Percentiles rank a stretch among this genome's conserved stretches.
These are phyloP conservation scores for Boeremia exigua DNA, from an alignment of 2,329 filamentous ascomycete species.

Conservation along the genomic window DNA sequence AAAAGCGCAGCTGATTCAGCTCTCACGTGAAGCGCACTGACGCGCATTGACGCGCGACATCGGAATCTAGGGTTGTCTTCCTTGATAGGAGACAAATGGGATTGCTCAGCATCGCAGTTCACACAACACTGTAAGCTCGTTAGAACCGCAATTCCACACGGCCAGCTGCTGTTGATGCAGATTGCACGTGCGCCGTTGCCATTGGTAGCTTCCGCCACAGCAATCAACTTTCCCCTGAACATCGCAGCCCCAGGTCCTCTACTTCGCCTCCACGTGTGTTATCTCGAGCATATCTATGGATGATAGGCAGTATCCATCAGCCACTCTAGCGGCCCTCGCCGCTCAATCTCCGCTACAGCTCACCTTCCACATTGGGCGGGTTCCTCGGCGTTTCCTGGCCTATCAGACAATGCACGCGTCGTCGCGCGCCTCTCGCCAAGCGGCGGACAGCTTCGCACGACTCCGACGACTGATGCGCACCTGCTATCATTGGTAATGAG, in stretches of 20 bases:
- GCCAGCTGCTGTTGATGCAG: not conserved
- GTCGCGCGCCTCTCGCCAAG: constrained; percentile 11
- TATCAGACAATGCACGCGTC: constrained; percentile 16
- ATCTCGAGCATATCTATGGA: constrained; percentile 16
- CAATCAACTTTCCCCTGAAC: not conserved
- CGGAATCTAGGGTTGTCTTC: too few species aligned
- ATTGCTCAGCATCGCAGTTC: too few species aligned
- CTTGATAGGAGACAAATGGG: too few species aligned
- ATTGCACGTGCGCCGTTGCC: constrained; percentile 3
- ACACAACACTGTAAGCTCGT: too few species aligned
- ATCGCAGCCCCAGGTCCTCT: not conserved
- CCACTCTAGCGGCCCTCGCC: constrained; percentile 12
- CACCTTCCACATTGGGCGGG: constrained; percentile 14
- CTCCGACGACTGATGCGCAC: constrained; percentile 7
- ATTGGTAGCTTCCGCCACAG: constrained; percentile 13
- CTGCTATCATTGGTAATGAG: constrained; percentile 17
- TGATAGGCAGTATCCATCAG: constrained; percentile 10
- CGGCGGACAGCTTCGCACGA: constrained; percentile 13
- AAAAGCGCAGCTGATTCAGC: too few species aligned
- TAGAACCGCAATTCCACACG: too few species aligned
- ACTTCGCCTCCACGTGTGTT: constrained; percentile 12
- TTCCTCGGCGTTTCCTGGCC: constrained; percentile 15
- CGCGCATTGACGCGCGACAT: too few species aligned
- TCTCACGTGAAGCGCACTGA: too few species aligned
- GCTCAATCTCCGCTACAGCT: constrained; percentile 11